phyloP scores from a whole-genome alignment of 768 basidiomycete species.

The Ramaria sp. region DNA sequence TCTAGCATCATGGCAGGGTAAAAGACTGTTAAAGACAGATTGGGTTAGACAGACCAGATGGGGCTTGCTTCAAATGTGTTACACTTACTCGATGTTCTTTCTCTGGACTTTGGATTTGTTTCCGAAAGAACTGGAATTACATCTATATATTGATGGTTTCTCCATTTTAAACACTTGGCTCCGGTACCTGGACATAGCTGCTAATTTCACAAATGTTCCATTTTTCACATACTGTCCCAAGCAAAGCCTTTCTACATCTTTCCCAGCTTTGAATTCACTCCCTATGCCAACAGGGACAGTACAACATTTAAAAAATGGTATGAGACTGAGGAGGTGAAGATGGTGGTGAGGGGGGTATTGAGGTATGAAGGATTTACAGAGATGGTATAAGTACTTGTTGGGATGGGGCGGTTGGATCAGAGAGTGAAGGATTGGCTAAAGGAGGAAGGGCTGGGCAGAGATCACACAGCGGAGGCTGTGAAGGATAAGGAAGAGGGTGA shows the following conservation, averaged over 20 bases:
- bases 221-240: slow-evolving; percentile 56
- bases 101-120: no score
- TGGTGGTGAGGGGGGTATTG: slow-evolving; percentile 84
- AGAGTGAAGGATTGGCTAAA: slow-evolving; percentile 68
- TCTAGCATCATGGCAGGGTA: no score
- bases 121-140: no score
- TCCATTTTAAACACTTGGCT: no score
- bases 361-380: slow-evolving; percentile 96
- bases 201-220: no score
- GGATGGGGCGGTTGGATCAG: slow-evolving; percentile 79
- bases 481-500: slow-evolving; percentile 53
- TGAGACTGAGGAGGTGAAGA: slow-evolving; percentile 87
- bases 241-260: slow-evolving; percentile 89
- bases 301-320: slow-evolving; percentile 86
- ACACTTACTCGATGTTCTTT: no score
- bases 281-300: slow-evolving; percentile 95
- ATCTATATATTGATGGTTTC: no score
- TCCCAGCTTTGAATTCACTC: slow-evolving; percentile 92
- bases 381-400: slow-evolving; percentile 80
- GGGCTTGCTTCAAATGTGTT: no score
- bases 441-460: slow-evolving; percentile 72
- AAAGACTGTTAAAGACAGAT: no score
- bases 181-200: no score
- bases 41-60: no score
- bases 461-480: slow-evolving; percentile 66